Evolutionary conservation across 23 red algal genomes (phyloP).

Genomic region (Gracilaria domingensis): DNA sequence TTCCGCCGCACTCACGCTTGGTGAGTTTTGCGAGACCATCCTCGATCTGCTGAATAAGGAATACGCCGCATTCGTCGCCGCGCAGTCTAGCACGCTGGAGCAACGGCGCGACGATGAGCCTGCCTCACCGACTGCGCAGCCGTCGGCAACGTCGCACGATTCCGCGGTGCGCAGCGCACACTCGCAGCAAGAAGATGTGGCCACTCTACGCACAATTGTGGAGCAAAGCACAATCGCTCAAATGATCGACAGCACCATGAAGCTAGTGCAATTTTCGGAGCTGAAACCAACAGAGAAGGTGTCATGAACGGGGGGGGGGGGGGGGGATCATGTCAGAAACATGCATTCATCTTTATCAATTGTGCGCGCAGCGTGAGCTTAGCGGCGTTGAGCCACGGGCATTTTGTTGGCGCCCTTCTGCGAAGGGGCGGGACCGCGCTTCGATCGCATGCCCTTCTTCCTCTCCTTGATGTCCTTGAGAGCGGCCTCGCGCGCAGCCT

Average conservation of each 20-base stretch:
- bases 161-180: neutral
- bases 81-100: neutral
- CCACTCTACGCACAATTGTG: neutral
- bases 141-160: neutral
- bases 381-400: slow-evolving; percentile 73
- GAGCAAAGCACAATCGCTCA: neutral
- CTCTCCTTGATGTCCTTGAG: slow-evolving; percentile 94
- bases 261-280: neutral
- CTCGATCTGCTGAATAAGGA: slow-evolving; percentile 27
- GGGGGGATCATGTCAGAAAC: neutral
- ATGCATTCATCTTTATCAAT: neutral
- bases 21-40: slow-evolving; percentile 52
- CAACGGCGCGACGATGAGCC: neutral
- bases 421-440: slow-evolving; percentile 12
- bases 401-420: slow-evolving; percentile 53
- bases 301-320: neutral
- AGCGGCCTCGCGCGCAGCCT: slow-evolving; percentile 86
- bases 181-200: neutral
- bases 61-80: slow-evolving; percentile 25
- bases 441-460: slow-evolving; percentile 63
- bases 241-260: slow-evolving; percentile 35
- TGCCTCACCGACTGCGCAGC: neutral
- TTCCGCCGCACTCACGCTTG: slow-evolving; percentile 1
- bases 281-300: neutral
- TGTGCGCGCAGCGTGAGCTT: neutral